Base-by-base conservation (phyloP, 2,329 filamentous ascomycete genomes). In the Talaromyces sp. region DNA sequence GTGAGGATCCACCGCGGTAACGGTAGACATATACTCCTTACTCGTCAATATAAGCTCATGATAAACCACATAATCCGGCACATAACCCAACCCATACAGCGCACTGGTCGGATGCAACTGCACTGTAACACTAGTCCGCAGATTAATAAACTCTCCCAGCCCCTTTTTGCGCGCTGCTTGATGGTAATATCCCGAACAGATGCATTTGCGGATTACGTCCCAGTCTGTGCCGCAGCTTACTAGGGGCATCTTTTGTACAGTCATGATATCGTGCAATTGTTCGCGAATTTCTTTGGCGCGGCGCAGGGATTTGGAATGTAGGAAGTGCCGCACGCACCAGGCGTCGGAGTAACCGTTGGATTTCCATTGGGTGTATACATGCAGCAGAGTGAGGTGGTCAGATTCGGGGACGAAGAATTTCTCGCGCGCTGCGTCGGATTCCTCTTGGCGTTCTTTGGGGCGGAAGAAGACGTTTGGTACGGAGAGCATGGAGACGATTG, bases 381-480 rank as follows among this genome's bases (percentile, higher is more conserved):
- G 93, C 3, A 99, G 86, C 50, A 97, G 90, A 0, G 95, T 99
- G 47, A 99, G 82, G 75, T 99, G 95, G 76, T 99, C 95, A 1
- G 93, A 97, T 78, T 99, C 95, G 33, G 95, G 93, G 8, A 99
- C 95, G 80, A 97, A 98, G 78, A 99, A 99, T 77, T 98, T 98
- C 76, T 99, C 95, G 33, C 94, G 88, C 39, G 95, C 93, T 0
- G 93, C 89, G 73, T 99, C 95, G 6, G 94, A 95, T 80, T 99
- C 95, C 74, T 99, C 95, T 72, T 97, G 91, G 1, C 95, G 90
- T 77, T 99, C 96, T 75, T 96, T 97, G 3, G 95, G 95, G 7
- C 96, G 88, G 80, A 97, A 98, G 79, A 98, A 99, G 33, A 98
- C 95, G 68, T 90, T 96, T 10, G 95, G 95, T 0, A 99, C 95